These are phyloP conservation scores for Phoma sp. DNA, from an alignment of 2,329 filamentous ascomycete genomes.

Conservation along the genomic window DNA sequence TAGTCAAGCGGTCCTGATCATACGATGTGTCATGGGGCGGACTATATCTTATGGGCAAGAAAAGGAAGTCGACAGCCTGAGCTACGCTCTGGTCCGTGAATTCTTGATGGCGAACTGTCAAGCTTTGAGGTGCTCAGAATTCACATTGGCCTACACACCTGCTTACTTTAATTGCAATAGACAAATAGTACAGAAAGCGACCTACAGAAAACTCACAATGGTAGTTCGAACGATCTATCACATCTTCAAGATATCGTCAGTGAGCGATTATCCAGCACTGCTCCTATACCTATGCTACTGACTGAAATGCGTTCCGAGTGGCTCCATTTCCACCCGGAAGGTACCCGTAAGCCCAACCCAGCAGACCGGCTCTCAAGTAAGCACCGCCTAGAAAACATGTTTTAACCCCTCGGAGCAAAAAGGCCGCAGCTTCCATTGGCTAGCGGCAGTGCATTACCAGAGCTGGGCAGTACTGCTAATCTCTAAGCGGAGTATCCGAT, in stretches of 20 bases:
- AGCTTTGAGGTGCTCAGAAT: no score
- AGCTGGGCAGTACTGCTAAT: slow-evolving; percentile 1
- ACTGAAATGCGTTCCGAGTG: background rate
- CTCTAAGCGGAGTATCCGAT: background rate
- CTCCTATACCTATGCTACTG: background rate
- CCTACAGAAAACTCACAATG: background rate
- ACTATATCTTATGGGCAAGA: background rate
- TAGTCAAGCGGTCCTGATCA: background rate
- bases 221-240: background rate
- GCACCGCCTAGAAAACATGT: slow-evolving; percentile 13
- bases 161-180: no score
- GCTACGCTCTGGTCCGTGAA: background rate
- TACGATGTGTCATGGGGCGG: background rate
- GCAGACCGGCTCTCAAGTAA: slow-evolving; percentile 13
- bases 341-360: slow-evolving; percentile 1
- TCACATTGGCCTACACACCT: no score
- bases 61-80: no score
- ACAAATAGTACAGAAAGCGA: background rate
- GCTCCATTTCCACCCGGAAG: background rate
- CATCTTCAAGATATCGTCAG: background rate
- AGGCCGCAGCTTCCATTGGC: background rate
- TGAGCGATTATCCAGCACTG: background rate
- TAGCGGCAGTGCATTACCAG: background rate
- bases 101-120: background rate
- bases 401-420: slow-evolving; percentile 2